phyloP scores from a whole-genome alignment of 805 yeast genomes.

The Ogataea pignaliae region DNA sequence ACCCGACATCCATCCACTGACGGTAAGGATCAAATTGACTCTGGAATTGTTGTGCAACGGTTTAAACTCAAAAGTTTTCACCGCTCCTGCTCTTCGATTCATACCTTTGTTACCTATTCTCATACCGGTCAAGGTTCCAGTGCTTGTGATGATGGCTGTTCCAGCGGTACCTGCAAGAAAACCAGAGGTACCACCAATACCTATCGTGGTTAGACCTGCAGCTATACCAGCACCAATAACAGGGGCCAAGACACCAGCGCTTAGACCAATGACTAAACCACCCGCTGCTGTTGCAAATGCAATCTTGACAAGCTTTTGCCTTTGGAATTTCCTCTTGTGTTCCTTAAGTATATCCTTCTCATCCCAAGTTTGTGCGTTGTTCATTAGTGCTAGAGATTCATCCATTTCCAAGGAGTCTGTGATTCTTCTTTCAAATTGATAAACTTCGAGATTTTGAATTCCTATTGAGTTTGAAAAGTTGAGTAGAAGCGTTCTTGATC shows the following conservation, averaged over 20 bases:
- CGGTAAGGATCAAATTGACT: slow-evolving; percentile 80
- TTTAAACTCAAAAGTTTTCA: slow-evolving; percentile 86
- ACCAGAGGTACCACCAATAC: slow-evolving; percentile 89
- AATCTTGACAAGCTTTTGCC: slow-evolving; percentile 73
- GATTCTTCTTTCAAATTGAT: slow-evolving; percentile 85
- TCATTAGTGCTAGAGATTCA: slow-evolving; percentile 37
- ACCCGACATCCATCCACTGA: slow-evolving; percentile 98
- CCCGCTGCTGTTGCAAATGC: slow-evolving; percentile 98
- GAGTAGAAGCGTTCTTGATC: slow-evolving; percentile 78
- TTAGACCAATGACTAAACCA: slow-evolving; percentile 85
- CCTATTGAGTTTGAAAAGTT: slow-evolving; percentile 61
- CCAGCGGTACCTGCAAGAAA: slow-evolving; percentile 97
- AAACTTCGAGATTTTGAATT: slow-evolving; percentile 61
- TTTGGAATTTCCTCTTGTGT: slow-evolving; percentile 62
- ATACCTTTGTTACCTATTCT: slow-evolving; percentile 83
- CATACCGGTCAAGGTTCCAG: slow-evolving; percentile 90
- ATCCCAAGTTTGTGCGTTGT: slow-evolving; percentile 57
- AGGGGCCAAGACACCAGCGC: slow-evolving; percentile 95
- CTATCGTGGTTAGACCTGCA: slow-evolving; percentile 93
- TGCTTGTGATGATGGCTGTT: slow-evolving; percentile 86
- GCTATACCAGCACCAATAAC: slow-evolving; percentile 98
- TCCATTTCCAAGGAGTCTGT: slow-evolving; percentile 86
- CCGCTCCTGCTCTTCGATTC: slow-evolving; percentile 82
- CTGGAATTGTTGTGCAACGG: slow-evolving; percentile 91
- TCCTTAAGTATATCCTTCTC: slow-evolving; percentile 63